A percentile compares a stretch with the other conserved stretches of the same genome.
phyloP scores from a whole-genome alignment of 78 protist genomes.

The Dictyostelium purpureum region DNA sequence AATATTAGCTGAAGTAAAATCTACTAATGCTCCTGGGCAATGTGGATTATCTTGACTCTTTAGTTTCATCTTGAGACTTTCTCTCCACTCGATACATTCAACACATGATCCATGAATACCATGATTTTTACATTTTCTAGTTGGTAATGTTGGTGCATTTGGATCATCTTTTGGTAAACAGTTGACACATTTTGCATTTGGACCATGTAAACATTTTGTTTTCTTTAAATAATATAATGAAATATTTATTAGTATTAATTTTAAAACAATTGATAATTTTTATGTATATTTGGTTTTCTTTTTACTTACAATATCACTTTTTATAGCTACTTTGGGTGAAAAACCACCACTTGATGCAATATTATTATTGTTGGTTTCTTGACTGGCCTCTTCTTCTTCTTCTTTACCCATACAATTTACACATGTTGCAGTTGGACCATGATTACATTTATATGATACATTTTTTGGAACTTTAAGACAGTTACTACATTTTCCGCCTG shows the following conservation, averaged over 20 bases:
- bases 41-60: conserved; percentile 61
- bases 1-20: conserved; percentile 15
- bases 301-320: background rate
- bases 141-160: conserved; percentile 32
- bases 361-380: background rate
- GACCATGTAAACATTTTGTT: conserved; percentile 69
- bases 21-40: conserved; percentile 49
- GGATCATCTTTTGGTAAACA: conserved; percentile 80
- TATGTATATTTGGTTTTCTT: background rate
- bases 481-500: conserved; percentile 46
- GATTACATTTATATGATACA: conserved; percentile 51
- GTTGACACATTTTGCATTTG: conserved; percentile 66
- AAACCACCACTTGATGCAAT: background rate
- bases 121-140: conserved; percentile 66
- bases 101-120: conserved; percentile 62
- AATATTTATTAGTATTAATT: background rate
- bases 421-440: conserved; percentile 44
- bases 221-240: background rate
- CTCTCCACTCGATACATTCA: conserved; percentile 78
- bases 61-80: conserved; percentile 62
- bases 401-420: conserved; percentile 57
- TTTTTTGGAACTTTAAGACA: conserved; percentile 53
- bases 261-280: background rate
- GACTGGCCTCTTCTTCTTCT: background rate
- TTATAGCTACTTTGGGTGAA: background rate